Conservation (phyloP, 2,329 filamentous ascomycete genomes). For the Diplocarpon rosae region DNA sequence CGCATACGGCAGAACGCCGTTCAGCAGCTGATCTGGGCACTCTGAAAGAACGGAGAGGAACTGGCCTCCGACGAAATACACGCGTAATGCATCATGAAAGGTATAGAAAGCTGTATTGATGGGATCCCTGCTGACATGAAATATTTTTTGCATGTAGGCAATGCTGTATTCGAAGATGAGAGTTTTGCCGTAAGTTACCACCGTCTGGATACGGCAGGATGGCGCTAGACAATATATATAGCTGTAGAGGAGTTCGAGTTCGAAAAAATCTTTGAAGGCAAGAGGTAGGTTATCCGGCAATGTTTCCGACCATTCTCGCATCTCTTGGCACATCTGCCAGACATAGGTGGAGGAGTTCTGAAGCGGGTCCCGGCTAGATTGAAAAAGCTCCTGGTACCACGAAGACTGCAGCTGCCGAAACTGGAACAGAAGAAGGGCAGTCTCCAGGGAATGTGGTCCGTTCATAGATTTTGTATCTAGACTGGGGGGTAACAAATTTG, state of each 20-base stretch:
- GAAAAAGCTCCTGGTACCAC: conserved; percentile 84
- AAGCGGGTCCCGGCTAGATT: conserved; percentile 59
- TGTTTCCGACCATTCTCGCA: conserved; percentile 72
- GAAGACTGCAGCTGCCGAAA: conserved; percentile 76
- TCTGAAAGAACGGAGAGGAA: conserved; percentile 50
- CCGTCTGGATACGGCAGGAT: conserved; percentile 59
- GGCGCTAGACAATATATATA: conserved; percentile 84
- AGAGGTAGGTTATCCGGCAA: conserved; percentile 55
- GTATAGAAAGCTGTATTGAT: conserved; percentile 60
- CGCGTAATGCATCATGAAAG: conserved; percentile 77
- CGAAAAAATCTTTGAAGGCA: conserved; percentile 64
- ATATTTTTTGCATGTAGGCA: conserved; percentile 67
- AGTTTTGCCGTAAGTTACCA: conserved; percentile 65
- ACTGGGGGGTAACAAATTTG: conserved; percentile 26
- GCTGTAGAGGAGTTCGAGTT: conserved; percentile 82
- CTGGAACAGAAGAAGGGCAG: conserved; percentile 68
- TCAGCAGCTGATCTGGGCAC: conserved; percentile 44
- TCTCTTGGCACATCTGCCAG: conserved; percentile 65
- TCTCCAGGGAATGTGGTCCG: conserved; percentile 45
- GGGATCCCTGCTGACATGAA: conserved; percentile 51
- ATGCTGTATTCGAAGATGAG: conserved; percentile 81
- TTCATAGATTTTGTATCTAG: conserved; percentile 22
- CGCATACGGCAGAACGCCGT: conserved; percentile 25
- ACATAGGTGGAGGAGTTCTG: conserved; percentile 59
- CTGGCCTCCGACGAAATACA: conserved; percentile 63